Base-by-base conservation (phyloP, 2,329 filamentous ascomycete species). In the Colletotrichum coccodes region DNA sequence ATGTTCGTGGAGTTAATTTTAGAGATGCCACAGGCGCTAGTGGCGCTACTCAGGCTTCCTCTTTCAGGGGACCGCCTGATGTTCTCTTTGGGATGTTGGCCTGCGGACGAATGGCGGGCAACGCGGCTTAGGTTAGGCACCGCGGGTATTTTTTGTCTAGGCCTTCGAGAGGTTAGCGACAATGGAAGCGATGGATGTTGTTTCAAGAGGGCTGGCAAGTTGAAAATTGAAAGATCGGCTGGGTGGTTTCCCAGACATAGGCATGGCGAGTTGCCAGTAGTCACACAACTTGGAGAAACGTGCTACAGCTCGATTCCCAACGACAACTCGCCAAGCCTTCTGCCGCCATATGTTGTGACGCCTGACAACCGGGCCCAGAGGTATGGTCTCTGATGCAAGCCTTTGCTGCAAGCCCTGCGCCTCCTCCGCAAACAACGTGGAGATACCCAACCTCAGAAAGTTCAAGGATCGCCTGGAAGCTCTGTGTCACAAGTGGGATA, bases 11-110 rank as follows among this genome's bases (percentile, higher is more conserved):
- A 38, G 49, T 66, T 66, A 69, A 69, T 46, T 69, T 60, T 69
- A 60, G 66, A 66, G 42, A 60, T 46, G 53, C 30, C 38, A 28
- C 23, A 40, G 53, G 53, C 66, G 56, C 66, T 66, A 69, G 49
- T 54, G 32, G 53, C 47, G 60, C 46, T 14, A 23, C 34, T 36
- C 16, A 44, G 40, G 50, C 46, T 21, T 36, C 12, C 16, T 28
- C 40, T 34, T 49, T 44, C 60, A 44, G 34, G 42, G 61, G 40
- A 34, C n/a, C 34, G 49, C 66, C 54, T 49, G 34, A 26, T 60
- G 47, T 14, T 42, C 32, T 47, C 26, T 50, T 58, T 30, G 36
- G 52, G 44, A 30, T 26, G 49, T 54, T 63, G 47, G 21, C n/a
- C 12, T 28, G n/a, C 23, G 40, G 4, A 44, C 12, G 26, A n/a